Conservation (phyloP, 2,329 filamentous ascomycete species). For the Atkinsonella hypoxylon region DNA sequence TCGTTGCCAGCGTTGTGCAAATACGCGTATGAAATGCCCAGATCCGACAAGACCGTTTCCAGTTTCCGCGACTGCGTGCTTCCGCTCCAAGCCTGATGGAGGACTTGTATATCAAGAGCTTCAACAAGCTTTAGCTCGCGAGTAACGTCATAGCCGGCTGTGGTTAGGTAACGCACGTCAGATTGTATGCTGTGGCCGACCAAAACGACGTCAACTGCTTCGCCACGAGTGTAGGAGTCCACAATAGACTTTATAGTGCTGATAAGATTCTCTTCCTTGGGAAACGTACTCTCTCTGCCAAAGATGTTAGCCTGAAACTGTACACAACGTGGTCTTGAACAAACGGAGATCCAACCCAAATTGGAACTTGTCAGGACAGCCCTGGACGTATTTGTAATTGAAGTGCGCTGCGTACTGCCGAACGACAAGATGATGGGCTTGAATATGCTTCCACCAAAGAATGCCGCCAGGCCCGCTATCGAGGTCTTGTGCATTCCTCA, state of each 20-base stretch:
- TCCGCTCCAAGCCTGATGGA: conserved; percentile 54
- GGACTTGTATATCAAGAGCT: conserved; percentile 57
- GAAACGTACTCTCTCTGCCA: conserved; percentile 29
- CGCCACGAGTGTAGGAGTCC: conserved; percentile 13
- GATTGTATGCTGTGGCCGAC: conserved; percentile 62
- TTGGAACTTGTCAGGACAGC: conserved; percentile 61
- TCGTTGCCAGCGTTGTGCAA: conserved; percentile 89
- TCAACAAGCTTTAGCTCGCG: conserved; percentile 44
- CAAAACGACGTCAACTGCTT: conserved; percentile 49
- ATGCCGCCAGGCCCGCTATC: conserved; percentile 48
- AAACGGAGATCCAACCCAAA: conserved; percentile 53
- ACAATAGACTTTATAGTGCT: conserved; percentile 26
- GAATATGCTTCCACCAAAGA: conserved; percentile 57
- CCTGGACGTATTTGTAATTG: conserved; percentile 58
- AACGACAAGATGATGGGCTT: conserved; percentile 65
- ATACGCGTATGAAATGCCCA: conserved; percentile 50
- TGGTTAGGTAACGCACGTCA: conserved; percentile 58
- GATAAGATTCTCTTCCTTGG: conserved; percentile 21
- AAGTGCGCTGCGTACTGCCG: conserved; percentile 51
- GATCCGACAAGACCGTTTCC: conserved; percentile 44
- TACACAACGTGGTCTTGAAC: background rate
- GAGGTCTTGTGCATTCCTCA: conserved; percentile 36
- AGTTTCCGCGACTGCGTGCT: conserved; percentile 45
- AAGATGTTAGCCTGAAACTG: conserved; percentile 7
- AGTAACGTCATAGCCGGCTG: conserved; percentile 50